Percentiles rank a stretch among this genome's conserved stretches.
These are phyloP conservation scores for Arthromyces matolae DNA, from an alignment of 768 basidiomycete genomes.

Conservation along the genomic window DNA sequence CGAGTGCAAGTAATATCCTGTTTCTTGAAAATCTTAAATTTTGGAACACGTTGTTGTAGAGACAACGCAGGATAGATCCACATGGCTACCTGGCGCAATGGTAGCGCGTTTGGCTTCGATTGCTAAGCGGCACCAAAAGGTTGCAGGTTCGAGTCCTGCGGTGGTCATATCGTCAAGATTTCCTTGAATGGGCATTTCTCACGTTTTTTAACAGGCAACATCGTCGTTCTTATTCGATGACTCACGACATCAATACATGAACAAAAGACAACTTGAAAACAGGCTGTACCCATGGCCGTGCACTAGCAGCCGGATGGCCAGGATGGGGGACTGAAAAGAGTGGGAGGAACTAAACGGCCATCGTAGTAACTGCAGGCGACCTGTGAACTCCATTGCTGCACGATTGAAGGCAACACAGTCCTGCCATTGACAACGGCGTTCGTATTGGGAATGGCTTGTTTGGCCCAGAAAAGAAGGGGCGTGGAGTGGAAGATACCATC, in stretches of 20 bases:
- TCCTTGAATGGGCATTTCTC: no score
- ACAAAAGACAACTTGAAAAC: no score
- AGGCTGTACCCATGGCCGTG: no score
- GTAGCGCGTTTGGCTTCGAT: conserved; percentile 96
- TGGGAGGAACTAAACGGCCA: conserved; percentile 14
- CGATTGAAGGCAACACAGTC: conserved; percentile 19
- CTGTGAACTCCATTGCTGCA: conserved; percentile 20
- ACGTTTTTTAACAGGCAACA: no score
- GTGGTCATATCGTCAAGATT: no score
- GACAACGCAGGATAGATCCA: no score
- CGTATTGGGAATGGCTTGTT: conserved; percentile 23
- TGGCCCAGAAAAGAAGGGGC: not conserved
- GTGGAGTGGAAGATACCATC: conserved; percentile 23
- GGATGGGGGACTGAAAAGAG: conserved; percentile 3
- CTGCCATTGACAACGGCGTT: conserved; percentile 22
- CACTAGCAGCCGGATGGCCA: conserved; percentile 11
- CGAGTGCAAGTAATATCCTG: no score
- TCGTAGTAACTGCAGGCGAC: conserved; percentile 17
- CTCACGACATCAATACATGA: no score
- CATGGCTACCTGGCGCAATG: conserved; percentile 86
- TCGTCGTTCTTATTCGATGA: no score
- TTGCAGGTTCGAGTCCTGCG: conserved; percentile 78
- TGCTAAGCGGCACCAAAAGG: conserved; percentile 79
- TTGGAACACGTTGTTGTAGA: no score
- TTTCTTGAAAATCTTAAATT: no score